phyloP scores from a whole-genome alignment of 2,329 filamentous ascomycete species.

The Trematosphaeria pertusa region DNA sequence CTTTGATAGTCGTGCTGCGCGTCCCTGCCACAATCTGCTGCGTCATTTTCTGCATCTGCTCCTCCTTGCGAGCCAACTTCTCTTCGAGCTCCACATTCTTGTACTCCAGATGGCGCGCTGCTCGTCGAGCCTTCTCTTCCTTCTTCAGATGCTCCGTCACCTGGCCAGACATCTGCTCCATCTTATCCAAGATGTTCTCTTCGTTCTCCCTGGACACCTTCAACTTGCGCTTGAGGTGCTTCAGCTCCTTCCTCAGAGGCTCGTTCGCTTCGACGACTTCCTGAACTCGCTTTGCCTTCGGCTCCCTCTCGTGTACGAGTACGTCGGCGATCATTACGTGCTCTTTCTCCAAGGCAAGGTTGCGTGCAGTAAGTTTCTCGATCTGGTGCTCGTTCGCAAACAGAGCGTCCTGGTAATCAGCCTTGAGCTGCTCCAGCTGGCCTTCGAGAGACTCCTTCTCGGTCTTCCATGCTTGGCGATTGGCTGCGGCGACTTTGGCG shows the following conservation, averaged over 20 bases:
- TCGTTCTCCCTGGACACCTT: background rate
- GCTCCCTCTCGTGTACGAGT: background rate
- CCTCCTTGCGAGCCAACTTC: background rate
- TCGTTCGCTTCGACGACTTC: background rate
- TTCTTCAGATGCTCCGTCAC: background rate
- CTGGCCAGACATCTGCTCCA: background rate
- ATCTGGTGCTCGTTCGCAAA: background rate
- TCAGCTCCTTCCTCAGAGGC: background rate
- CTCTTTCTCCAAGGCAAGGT: background rate
- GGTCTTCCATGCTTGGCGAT: background rate
- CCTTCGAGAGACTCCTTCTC: background rate
- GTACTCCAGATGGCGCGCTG: background rate
- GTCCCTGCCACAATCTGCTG: no score
- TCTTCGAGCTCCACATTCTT: background rate
- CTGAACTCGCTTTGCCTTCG: background rate
- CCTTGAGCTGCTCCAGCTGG: background rate
- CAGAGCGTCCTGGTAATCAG: background rate
- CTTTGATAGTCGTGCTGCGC: no score
- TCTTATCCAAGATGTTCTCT: background rate
- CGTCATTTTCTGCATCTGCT: no score
- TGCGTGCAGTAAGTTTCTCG: background rate
- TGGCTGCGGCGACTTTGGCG: background rate
- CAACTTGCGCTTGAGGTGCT: background rate
- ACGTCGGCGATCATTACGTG: background rate
- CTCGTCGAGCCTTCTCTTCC: background rate